These are phyloP conservation scores for Dothiorella sarmentorum DNA, from an alignment of 2,329 filamentous ascomycete species.

Conservation along the genomic window DNA sequence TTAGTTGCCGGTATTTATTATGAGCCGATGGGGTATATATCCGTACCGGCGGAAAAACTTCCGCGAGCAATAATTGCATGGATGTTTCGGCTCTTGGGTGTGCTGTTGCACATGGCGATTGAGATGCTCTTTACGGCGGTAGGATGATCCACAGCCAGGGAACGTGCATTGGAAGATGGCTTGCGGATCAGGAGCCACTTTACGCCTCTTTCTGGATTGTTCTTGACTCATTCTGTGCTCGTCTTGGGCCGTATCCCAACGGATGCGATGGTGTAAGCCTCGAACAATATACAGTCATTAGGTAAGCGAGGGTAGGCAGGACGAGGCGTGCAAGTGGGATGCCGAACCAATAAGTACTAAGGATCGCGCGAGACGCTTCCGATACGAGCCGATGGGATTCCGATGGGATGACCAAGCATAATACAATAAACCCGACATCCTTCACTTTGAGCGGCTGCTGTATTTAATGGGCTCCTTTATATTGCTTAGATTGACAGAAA, in stretches of 20 bases:
- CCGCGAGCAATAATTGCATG: neutral
- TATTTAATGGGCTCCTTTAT: no score
- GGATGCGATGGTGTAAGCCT: neutral
- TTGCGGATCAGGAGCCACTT: neutral
- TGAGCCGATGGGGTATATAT: neutral
- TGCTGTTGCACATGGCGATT: conserved; percentile 12
- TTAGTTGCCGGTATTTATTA: neutral
- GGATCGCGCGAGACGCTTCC: neutral
- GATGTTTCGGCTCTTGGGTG: neutral
- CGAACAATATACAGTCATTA: neutral
- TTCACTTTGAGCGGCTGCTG: no score
- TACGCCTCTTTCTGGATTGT: neutral
- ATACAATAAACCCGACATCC: no score
- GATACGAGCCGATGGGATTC: neutral
- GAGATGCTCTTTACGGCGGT: conserved; percentile 10
- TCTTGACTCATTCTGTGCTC: neutral
- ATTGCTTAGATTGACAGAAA: no score
- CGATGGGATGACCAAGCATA: conserved; percentile 2
- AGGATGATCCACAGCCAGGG: conserved; percentile 2
- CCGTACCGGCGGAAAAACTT: conserved; percentile 2
- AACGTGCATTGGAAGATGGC: neutral
- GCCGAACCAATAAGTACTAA: neutral
- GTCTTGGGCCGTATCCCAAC: neutral
- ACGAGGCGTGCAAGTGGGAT: neutral
- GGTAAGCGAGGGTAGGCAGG: neutral